These are phyloP conservation scores for Turritis glabra DNA, from an alignment of 345 rosid genomes.

Conservation along the genomic window DNA sequence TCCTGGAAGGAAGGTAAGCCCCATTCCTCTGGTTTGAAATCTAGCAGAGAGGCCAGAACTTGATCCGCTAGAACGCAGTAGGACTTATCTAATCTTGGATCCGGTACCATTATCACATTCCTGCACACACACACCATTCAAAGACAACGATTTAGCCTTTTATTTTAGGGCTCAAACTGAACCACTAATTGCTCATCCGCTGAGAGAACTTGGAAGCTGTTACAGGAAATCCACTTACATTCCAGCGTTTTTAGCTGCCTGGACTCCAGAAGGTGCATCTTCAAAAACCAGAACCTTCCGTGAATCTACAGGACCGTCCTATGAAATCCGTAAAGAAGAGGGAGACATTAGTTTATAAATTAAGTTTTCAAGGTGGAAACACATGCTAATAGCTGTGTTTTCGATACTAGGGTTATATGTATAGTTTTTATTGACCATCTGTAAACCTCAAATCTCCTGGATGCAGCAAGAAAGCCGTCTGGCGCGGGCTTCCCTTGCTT, in stretches of 20 bases:
- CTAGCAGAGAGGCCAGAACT: slow-evolving; percentile 63
- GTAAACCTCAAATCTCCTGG: slow-evolving; percentile 93
- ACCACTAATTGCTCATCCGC: not conserved
- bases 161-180: not conserved
- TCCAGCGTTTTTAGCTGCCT: slow-evolving; percentile 87
- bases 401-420: not conserved
- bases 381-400: not conserved
- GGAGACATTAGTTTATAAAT: slow-evolving; percentile 6
- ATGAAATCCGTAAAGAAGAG: slow-evolving; percentile 23
- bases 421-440: not conserved
- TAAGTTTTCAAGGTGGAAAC: not conserved
- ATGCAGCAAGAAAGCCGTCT: slow-evolving; percentile 83
- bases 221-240: slow-evolving; percentile 61
- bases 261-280: slow-evolving; percentile 95
- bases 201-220: slow-evolving; percentile 10
- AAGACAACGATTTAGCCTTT: not conserved
- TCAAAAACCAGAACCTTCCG: slow-evolving; percentile 69
- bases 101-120: slow-evolving; percentile 88
- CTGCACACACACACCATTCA: slow-evolving; percentile 43
- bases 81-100: slow-evolving; percentile 76
- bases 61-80: slow-evolving; percentile 67
- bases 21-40: slow-evolving; percentile 70
- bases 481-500: slow-evolving; percentile 92
- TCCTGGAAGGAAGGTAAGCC: slow-evolving; percentile 69
- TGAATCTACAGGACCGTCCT: slow-evolving; percentile 72